A percentile compares a stretch with the other conserved stretches of the same genome.
These are phyloP conservation scores for Saccharomyces pastorianus DNA, from an alignment of 1,139 yeast genomes.

Conservation along the genomic window DNA sequence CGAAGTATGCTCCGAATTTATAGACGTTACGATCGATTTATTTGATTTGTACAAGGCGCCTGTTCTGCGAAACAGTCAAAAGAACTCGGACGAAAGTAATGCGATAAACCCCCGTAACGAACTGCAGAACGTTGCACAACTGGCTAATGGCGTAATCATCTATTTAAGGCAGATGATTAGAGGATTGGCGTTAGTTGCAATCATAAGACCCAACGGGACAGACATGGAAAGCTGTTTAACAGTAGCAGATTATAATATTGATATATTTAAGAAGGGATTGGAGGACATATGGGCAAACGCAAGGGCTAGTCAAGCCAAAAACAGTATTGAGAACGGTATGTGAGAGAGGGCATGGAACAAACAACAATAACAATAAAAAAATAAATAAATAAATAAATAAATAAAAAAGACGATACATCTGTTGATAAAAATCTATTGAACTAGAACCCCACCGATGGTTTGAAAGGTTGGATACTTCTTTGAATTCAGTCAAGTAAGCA, in stretches of 20 bases:
- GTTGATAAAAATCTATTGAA: too few relatives aligned
- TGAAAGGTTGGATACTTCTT: too few relatives aligned
- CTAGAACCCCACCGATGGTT: too few relatives aligned
- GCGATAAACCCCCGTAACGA: conserved; percentile 24
- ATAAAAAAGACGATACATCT: too few relatives aligned
- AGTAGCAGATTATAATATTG: conserved; percentile 82
- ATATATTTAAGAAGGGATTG: conserved; percentile 67
- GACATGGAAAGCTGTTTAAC: conserved; percentile 51
- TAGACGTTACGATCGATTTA: conserved; percentile 85
- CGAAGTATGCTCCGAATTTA: conserved; percentile 94
- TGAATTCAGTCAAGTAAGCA: too few relatives aligned
- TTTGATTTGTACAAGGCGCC: conserved; percentile 57
- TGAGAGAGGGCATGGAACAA: conserved; percentile 1
- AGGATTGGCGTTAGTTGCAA: conserved; percentile 84
- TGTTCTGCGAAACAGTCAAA: conserved; percentile 5
- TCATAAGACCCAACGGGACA: conserved; percentile 59
- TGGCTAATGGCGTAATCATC: conserved; percentile 75
- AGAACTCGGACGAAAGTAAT: conserved; percentile 10
- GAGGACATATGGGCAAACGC: conserved; percentile 63
- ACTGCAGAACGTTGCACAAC: conserved; percentile 60
- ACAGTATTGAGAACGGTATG: conserved; percentile 4
- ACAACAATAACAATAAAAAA: background rate
- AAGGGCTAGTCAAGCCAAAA: conserved; percentile 5
- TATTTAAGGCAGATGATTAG: conserved; percentile 87
- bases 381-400: too few relatives aligned